Evolutionary conservation across 306 rosid species (phyloP), one percentile per base, ranked within the genome.

Genomic region (Bauhinia variegata): DNA sequence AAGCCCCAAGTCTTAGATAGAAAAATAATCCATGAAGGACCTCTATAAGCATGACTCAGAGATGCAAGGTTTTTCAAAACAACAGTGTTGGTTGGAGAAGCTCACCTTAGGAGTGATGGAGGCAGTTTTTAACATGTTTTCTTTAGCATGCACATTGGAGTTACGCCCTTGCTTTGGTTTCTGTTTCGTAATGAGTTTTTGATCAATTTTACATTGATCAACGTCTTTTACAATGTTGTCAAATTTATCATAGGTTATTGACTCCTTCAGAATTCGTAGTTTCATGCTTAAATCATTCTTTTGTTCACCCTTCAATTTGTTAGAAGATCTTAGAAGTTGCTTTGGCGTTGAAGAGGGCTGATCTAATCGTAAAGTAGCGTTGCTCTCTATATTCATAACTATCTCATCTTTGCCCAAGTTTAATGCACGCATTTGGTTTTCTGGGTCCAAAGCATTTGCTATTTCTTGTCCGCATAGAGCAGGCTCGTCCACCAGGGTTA

Each of bases 91-190:
- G 11, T 36, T 19, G 17, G 36, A 70, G 23, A 9, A 17, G 41
- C 78, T 71, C 43, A 85, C 95, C 79, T 73, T 78, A 2, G 67
- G 69, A 67, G 82, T 51, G 28, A 65, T 4, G 60, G 73, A 53
- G 72, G 72, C 23, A 60, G 60, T 53, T 23, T 43, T 75, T 28
- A 47, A 54, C 54, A 37, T 14, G 59, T 72, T 76, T 65, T 67
- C 56, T 64, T 55, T 62, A 60, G 15, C 41, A 47, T 8, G 6
- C 28, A 65, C 11, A 62, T 56, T 47, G 33, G 52, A 34, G 55
- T 57, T 63, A 30, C 52, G 70, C 56, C 34, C 73, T 67, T 53
- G 84, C 77, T 78, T 82, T 63, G 38, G 39, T 51, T 78, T 78
- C 55, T 61, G 70, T 66, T 51, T 72, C 48, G 31, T 58, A 23